Conservation (phyloP, 2,329 filamentous ascomycete genomes). For the Anthostomella pinea region DNA sequence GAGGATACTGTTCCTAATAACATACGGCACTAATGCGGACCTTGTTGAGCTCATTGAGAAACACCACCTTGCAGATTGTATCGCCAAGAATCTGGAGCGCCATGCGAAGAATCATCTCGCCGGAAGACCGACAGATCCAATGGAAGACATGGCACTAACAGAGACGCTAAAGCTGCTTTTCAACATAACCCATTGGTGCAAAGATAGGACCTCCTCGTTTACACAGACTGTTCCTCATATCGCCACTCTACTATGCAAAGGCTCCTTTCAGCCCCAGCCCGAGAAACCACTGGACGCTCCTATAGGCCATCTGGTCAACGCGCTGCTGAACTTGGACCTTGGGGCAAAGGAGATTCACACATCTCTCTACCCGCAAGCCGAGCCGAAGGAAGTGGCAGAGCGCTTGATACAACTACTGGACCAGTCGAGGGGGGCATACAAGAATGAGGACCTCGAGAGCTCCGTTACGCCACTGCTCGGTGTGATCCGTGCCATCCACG, state of each 20-base stretch:
- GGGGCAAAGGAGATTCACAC: constrained; percentile 49
- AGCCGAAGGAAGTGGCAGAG: constrained; percentile 58
- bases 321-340: constrained; percentile 75
- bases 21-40: constrained; percentile 71
- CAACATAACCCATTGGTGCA: constrained; percentile 77
- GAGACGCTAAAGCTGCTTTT: constrained; percentile 88
- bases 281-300: constrained; percentile 70
- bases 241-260: constrained; percentile 64
- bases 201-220: constrained; percentile 60
- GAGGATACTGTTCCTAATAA: constrained; percentile 76
- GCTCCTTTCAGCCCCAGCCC: constrained; percentile 54
- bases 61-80: constrained; percentile 63
- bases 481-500: constrained; percentile 68
- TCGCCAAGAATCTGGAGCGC: constrained; percentile 66
- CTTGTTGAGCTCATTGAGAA: constrained; percentile 64
- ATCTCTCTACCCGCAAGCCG: constrained; percentile 64
- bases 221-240: constrained; percentile 67
- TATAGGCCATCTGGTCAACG: constrained; percentile 71
- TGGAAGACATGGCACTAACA: constrained; percentile 75
- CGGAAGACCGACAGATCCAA: constrained; percentile 44
- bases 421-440: constrained; percentile 60
- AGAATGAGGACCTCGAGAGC: constrained; percentile 68
- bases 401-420: constrained; percentile 70
- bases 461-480: constrained; percentile 71
- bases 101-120: constrained; percentile 54